Conservation (phyloP, 2,329 filamentous ascomycete genomes). For the Trichophyton benhamiae region DNA sequence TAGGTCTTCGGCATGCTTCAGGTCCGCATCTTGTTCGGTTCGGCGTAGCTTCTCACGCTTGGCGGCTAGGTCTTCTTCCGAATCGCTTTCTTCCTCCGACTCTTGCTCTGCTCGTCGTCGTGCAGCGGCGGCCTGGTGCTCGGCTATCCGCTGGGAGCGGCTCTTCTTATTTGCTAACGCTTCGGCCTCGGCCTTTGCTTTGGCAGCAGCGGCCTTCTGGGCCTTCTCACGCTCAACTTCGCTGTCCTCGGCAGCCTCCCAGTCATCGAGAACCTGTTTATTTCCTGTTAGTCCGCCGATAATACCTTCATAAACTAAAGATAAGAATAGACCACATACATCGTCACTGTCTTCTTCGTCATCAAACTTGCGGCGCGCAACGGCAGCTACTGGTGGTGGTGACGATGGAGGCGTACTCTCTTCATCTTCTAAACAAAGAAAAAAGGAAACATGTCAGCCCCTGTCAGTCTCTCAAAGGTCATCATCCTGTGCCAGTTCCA, state of each 20-base stretch:
- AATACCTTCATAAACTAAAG: background rate
- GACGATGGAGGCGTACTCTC: slow-evolving; percentile 43
- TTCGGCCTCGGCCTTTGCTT: slow-evolving; percentile 79
- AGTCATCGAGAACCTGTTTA: slow-evolving; percentile 74
- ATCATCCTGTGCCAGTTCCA: background rate
- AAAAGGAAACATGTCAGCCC: slow-evolving; percentile 2
- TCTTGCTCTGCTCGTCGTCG: slow-evolving; percentile 47
- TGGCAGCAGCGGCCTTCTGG: slow-evolving; percentile 70
- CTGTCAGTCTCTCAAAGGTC: slow-evolving; percentile 1
- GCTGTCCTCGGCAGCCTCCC: slow-evolving; percentile 94
- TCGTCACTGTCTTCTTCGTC: slow-evolving; percentile 80
- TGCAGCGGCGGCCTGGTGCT: slow-evolving; percentile 55
- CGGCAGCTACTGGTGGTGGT: slow-evolving; percentile 34
- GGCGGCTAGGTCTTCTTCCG: slow-evolving; percentile 61
- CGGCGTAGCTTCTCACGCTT: slow-evolving; percentile 61
- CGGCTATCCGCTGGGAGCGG: slow-evolving; percentile 73
- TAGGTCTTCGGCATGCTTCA: slow-evolving; percentile 80
- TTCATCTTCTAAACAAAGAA: slow-evolving; percentile 28
- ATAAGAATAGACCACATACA: slow-evolving; percentile 39
- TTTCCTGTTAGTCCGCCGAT: background rate
- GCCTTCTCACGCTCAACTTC: slow-evolving; percentile 94
- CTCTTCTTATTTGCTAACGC: slow-evolving; percentile 84
- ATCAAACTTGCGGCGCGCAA: slow-evolving; percentile 61
- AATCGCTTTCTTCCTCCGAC: slow-evolving; percentile 41
- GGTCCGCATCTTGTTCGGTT: slow-evolving; percentile 76